Evolutionary conservation across 2,329 filamentous ascomycete species (phyloP), one percentile per base, ranked within the genome.

Genomic region (Paramyrothecium sp.): DNA sequence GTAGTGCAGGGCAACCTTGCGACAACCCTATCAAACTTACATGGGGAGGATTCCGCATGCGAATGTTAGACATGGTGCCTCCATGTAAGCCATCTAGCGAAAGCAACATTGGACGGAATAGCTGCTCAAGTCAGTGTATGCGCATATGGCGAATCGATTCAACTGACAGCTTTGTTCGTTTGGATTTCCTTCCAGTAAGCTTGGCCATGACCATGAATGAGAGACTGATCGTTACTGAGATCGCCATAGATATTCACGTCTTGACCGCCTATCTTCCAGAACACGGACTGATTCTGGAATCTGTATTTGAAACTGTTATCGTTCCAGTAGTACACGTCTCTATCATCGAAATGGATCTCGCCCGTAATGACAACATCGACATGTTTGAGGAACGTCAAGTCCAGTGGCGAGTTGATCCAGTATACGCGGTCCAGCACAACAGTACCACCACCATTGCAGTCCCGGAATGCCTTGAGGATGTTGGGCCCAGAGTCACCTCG

Each of bases 261-360:
- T 34, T 67, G 58, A 22, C 70, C 70, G 11, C 70, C 70, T 52
- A 70, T 61, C 38, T 61, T 64, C 70, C 70, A 72, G 57, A 70
- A 68, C 5, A 64, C 61, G 1, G 83, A 70, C 84, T 82, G 80
- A 60, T 89, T 89, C 63, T 90, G 88, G 72, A 84, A 91, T 7
- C 74, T 75, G 26, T 87, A 85, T 55, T 81, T 80, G 77, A 89
- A 89, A 44, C 80, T 77, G 65, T 89, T 80, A 11, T 77, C 78
- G 61, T 87, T 79, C 88, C 88, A 90, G 71, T 90, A 90, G 61
- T 84, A 79, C 2, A 86, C 87, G 67, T 91, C 84, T 44, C 38
- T 44, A 53, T 87, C 81, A 55, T 81, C 84, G 72, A 90, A 90
- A 56, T 81, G 75, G 19, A 89, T 78, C 20, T 79, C 80, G 21